Evolutionary conservation across 1,284 basidiomycete species (phyloP), one percentile per base, ranked within the genome.

Genomic region (Leccinum laetum): DNA sequence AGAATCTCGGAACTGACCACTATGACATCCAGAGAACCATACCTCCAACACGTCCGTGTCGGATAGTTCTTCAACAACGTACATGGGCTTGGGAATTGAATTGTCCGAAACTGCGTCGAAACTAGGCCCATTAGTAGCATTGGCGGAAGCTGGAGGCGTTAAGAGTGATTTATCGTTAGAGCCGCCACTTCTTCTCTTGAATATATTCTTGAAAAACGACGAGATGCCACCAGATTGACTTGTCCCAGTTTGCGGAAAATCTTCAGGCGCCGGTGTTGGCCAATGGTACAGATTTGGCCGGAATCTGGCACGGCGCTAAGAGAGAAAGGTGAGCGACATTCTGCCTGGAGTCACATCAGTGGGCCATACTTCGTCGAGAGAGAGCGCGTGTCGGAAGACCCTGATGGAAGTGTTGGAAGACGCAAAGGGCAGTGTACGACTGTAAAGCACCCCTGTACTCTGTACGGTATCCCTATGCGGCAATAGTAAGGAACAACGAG

Each of bases 11-110:
- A 32, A 71, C 82, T 65, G 61, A 88, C 88, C 88, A 29, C 77
- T 72, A 69, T 90, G 88, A 65, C 84, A 84, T 9, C 87, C 87
- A 14, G 81, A 71, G 66, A 89, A 90, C 88, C 88, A 89, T 3
- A 90, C 87, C 69, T 89, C 88, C 26, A 84, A 69, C 13, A 86
- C 83, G 71, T 89, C 82, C 5, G 83, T 81, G 72, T 14, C 2
- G 18, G 6, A 73, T 1, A 72, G 64, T 60, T 77, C 68, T 5
- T 72, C 4, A 5, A 26, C 61, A 37, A 64, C 60, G 5, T 52
- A 52, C 49, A 7, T 57, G 13, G 37, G 29, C 7, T 16, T 18
- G 58, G 60, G 4, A 29, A 44, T 44, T 6, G 24, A 16, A 10
- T 0, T 14, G 29, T 13, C 5, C n/a, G 60, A n/a, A 32, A 26